Percentiles rank a stretch among this genome's conserved stretches.
Conservation (phyloP, 106 monocot genomes). For the Xerophyta viscosa region DNA sequence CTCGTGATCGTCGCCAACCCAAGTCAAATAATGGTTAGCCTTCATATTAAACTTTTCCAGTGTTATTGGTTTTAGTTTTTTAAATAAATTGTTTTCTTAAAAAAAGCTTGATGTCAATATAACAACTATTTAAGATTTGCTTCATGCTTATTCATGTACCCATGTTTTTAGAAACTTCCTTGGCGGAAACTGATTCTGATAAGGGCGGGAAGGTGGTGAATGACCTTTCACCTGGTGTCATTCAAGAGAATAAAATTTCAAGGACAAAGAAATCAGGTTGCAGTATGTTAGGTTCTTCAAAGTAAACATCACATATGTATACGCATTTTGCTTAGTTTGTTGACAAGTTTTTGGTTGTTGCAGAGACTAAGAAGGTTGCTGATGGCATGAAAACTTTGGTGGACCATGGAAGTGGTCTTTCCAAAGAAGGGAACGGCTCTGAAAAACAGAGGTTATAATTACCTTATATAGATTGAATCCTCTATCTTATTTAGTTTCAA, state of each 20-base stretch:
- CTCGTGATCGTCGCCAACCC: conserved; percentile 39
- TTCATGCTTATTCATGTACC: background rate
- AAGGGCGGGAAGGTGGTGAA: conserved; percentile 7
- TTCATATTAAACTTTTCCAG: background rate
- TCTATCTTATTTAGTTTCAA: background rate
- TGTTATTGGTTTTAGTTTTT: background rate
- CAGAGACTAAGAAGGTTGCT: conserved; percentile 11
- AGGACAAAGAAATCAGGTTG: conserved; percentile 15
- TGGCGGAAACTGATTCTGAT: conserved; percentile 12
- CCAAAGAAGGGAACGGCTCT: conserved; percentile 34
- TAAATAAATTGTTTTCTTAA: no score
- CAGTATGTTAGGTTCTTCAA: background rate
- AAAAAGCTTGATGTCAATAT: no score
- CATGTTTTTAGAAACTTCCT: conserved; percentile 3
- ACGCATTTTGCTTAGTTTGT: background rate
- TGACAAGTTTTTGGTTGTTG: conserved; percentile 2
- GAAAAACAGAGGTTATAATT: conserved; percentile 58
- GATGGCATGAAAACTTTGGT: background rate
- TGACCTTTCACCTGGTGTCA: conserved; percentile 1
- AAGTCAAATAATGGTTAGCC: conserved; percentile 44
- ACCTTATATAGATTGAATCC: background rate
- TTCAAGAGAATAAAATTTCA: conserved; percentile 3
- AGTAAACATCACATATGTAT: background rate
- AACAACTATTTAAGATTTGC: no score
- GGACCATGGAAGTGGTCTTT: background rate